Evolutionary conservation across 2,329 filamentous ascomycete species (phyloP), one percentile per base, ranked within the genome.

Genomic region (Penicillium brevicompactum): DNA sequence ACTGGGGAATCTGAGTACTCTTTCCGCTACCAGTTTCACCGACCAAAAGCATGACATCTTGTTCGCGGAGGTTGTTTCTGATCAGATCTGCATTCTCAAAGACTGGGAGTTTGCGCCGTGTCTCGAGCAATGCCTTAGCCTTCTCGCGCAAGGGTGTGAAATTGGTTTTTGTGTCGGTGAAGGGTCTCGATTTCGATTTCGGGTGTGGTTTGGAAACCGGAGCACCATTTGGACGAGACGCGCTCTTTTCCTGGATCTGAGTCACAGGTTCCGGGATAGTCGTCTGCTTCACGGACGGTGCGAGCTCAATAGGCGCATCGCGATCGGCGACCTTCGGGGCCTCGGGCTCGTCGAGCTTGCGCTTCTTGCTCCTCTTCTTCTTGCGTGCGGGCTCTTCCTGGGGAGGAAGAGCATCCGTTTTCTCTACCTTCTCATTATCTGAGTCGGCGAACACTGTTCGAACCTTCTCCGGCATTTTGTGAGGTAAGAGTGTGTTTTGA

Each of bases 11-110:
- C 74, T 99, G 94, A 0, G 94, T 99, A 78, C 90, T 95, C 76
- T 99, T 99, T 70, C 94, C 94, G 13, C 91, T 96, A 71, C 94
- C 94, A 0, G 94, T 99, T 73, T 97, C 93, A 77, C 93, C 93
- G 2, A 94, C 88, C 13, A 99, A 78, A 0, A 99, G 81, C 49
- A 99, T 83, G 1, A 96, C 85, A 66, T 95, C 85, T 58, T 85
- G 86, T 32, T 84, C 76, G 11, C 78, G 78, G 6, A 96, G 76
- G 2, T 84, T 79, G 14, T 79, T 69, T 34, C 86, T 85, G 47
- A 97, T 95, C 24, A 87, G 82, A 32, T 87, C 79, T 46, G 85
- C 85, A 60, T 92, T 84, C 4, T 82, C 76, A 85, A 90, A 96
- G 62, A 97, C 93, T 0, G 92, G 92, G 3, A 97, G 81, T 13